Conservation (phyloP, 1,284 basidiomycete genomes). For the Rhodofomes roseus region DNA sequence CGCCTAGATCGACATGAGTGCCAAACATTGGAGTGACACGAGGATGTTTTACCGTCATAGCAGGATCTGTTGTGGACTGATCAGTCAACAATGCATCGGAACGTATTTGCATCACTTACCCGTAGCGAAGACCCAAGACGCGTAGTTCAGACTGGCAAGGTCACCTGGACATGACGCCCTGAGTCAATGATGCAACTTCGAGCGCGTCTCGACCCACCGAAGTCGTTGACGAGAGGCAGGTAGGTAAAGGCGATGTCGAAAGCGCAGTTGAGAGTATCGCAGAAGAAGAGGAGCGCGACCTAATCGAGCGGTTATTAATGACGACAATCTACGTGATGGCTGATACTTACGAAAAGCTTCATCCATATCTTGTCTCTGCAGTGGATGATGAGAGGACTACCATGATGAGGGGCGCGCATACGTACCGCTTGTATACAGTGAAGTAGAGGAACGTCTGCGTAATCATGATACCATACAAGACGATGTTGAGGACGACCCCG, state of each 20-base stretch:
- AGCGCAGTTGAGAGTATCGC: conserved; percentile 36
- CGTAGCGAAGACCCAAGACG: conserved; percentile 33
- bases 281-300: conserved; percentile 33
- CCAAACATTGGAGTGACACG: background rate
- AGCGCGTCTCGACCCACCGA: conserved; percentile 24
- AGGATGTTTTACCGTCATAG: conserved; percentile 25
- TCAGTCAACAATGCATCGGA: background rate
- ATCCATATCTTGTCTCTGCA: conserved; percentile 31
- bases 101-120: conserved; percentile 12
- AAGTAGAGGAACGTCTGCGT: conserved; percentile 41
- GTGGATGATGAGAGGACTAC: background rate
- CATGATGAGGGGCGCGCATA: background rate
- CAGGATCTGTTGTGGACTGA: conserved; percentile 23
- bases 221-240: conserved; percentile 32
- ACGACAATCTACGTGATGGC: background rate
- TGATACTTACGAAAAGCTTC: conserved; percentile 27
- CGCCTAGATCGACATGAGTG: conserved; percentile 20
- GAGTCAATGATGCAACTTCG: too few species aligned
- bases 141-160: conserved; percentile 21
- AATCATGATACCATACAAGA: conserved; percentile 39
- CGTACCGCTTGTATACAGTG: conserved; percentile 36
- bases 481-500: conserved; percentile 36
- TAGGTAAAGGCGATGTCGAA: conserved; percentile 38
- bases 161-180: conserved; percentile 17
- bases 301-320: conserved; percentile 11